Evolutionary conservation across 2,329 filamentous ascomycete species (phyloP).

Genomic region (Claviceps sp.): DNA sequence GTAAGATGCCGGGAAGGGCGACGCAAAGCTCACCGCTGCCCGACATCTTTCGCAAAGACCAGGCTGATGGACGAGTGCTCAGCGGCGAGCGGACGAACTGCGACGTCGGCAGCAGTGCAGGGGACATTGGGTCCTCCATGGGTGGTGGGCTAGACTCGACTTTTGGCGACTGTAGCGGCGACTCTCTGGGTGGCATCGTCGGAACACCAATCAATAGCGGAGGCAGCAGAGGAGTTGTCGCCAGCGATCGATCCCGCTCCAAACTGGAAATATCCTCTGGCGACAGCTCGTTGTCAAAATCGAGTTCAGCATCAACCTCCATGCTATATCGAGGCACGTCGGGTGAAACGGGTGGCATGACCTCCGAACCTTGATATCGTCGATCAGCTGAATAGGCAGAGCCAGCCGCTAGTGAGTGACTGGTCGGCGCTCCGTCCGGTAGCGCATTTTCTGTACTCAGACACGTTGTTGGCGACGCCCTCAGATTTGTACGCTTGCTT

Average conservation of each 20-base stretch:
- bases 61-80: slow-evolving; percentile 62
- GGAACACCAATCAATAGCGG: slow-evolving; percentile 56
- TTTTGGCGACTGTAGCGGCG: slow-evolving; percentile 73
- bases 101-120: slow-evolving; percentile 31
- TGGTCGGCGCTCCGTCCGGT: slow-evolving; percentile 57
- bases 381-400: slow-evolving; percentile 31
- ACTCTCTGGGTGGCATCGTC: slow-evolving; percentile 47
- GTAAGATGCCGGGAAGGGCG: slow-evolving; percentile 50
- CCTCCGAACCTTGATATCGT: slow-evolving; percentile 32
- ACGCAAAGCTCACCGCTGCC: slow-evolving; percentile 43
- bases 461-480: slow-evolving; percentile 59
- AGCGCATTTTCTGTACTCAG: slow-evolving; percentile 68
- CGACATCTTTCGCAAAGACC: slow-evolving; percentile 55
- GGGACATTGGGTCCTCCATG: slow-evolving; percentile 4
- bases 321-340: slow-evolving; percentile 51
- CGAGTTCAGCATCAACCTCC: slow-evolving; percentile 30
- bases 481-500: slow-evolving; percentile 29
- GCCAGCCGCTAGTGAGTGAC: slow-evolving; percentile 62
- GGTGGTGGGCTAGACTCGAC: slow-evolving; percentile 12
- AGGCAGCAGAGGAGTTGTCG: slow-evolving; percentile 73
- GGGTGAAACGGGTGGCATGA: slow-evolving; percentile 42
- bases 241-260: slow-evolving; percentile 46
- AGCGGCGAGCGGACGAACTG: slow-evolving; percentile 43
- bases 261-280: slow-evolving; percentile 31
- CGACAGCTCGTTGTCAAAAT: slow-evolving; percentile 13